Conservation (phyloP, 805 yeast genomes). For the Yamadazyma paraphyllophila region DNA sequence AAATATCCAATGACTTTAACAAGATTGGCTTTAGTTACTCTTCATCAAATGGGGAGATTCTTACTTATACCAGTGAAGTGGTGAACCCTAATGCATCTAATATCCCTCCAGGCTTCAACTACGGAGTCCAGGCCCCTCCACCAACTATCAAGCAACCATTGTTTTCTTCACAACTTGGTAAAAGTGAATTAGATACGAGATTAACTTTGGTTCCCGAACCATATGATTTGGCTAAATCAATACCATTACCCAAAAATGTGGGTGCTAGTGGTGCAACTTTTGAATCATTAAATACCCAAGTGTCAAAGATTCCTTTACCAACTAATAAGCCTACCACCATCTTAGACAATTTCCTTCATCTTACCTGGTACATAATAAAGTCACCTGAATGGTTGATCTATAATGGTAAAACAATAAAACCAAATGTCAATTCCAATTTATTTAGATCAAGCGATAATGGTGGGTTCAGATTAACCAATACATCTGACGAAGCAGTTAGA, state of each 20-base stretch:
- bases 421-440: constrained; percentile 29
- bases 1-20: constrained; percentile 56
- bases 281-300: constrained; percentile 29
- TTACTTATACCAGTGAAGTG: constrained; percentile 30
- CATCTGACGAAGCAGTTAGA: constrained; percentile 21
- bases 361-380: constrained; percentile 44
- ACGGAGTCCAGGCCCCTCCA: constrained; percentile 16
- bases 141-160: constrained; percentile 70
- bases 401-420: constrained; percentile 20
- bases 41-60: constrained; percentile 60
- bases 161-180: constrained; percentile 69
- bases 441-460: constrained; percentile 21
- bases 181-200: constrained; percentile 74
- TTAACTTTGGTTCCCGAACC: constrained; percentile 66
- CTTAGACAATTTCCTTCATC: constrained; percentile 42
- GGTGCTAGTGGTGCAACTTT: constrained; percentile 24
- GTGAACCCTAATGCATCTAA: constrained; percentile 26
- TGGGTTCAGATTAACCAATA: constrained; percentile 17
- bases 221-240: constrained; percentile 61
- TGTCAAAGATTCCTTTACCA: constrained; percentile 34
- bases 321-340: constrained; percentile 32
- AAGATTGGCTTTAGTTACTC: constrained; percentile 54
- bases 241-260: constrained; percentile 44
- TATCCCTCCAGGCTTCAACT: constrained; percentile 13
- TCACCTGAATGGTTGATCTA: constrained; percentile 44